phyloP scores from a whole-genome alignment of 2,329 filamentous ascomycete species.

The Furcasterigmium furcatum region DNA sequence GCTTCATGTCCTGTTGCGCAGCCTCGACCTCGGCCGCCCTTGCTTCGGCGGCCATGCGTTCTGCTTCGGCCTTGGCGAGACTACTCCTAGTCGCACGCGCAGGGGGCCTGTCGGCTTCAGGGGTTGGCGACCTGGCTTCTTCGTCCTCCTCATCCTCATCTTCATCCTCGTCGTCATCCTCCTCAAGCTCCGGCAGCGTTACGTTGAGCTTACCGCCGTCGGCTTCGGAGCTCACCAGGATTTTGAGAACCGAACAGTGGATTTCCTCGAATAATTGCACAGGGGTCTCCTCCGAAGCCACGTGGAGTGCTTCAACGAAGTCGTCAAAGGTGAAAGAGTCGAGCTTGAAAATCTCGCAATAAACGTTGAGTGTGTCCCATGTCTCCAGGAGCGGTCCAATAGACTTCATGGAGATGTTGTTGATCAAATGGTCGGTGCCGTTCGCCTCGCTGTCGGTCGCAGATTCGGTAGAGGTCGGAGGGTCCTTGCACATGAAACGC shows the following conservation, averaged over 20 bases:
- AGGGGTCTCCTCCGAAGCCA: slow-evolving; percentile 67
- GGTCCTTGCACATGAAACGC: slow-evolving; percentile 71
- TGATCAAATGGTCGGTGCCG: slow-evolving; percentile 37
- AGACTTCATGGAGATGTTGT: slow-evolving; percentile 75
- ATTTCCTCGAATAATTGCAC: slow-evolving; percentile 88
- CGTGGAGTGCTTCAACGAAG: slow-evolving; percentile 82
- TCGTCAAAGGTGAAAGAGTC: slow-evolving; percentile 99
- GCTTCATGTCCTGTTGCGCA: slow-evolving; percentile 46
- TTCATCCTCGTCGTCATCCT: slow-evolving; percentile 66
- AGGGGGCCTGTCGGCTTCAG: slow-evolving; percentile 67
- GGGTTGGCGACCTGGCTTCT: slow-evolving; percentile 50
- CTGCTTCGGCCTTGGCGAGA: slow-evolving; percentile 75
- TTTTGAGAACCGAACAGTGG: slow-evolving; percentile 87
- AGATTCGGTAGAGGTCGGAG: slow-evolving; percentile 42
- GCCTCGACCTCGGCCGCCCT: slow-evolving; percentile 48
- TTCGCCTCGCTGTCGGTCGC: neutral
- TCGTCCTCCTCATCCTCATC: slow-evolving; percentile 55
- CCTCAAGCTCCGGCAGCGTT: slow-evolving; percentile 70
- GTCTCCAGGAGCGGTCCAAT: slow-evolving; percentile 84
- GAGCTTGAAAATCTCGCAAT: slow-evolving; percentile 88
- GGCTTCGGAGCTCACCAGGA: slow-evolving; percentile 72
- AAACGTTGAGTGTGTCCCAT: slow-evolving; percentile 98
- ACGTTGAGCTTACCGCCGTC: slow-evolving; percentile 79
- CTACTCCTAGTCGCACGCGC: slow-evolving; percentile 81
- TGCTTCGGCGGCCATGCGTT: slow-evolving; percentile 60